Conservation (phyloP, 176 grass and related monocot genomes). For the Elaeis guineensis region DNA sequence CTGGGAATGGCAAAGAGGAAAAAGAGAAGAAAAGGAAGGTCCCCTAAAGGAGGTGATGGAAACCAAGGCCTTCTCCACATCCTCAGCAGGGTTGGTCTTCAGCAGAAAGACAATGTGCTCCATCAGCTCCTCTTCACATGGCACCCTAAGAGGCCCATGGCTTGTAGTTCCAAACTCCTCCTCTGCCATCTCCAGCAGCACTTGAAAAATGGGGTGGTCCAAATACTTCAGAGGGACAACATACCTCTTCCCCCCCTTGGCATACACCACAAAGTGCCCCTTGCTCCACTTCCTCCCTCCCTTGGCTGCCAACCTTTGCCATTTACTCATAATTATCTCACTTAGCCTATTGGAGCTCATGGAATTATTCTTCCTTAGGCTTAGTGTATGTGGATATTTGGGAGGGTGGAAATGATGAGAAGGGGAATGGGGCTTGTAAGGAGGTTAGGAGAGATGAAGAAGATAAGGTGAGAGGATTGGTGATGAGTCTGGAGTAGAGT, state of each 20-base stretch:
- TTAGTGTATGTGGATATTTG: neutral
- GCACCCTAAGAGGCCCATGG: constrained; percentile 19
- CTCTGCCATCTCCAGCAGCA: constrained; percentile 39
- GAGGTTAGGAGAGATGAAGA: neutral
- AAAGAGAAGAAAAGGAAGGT: no score
- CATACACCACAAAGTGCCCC: constrained; percentile 30
- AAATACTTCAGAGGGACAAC: constrained; percentile 26
- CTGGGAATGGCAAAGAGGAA: no score
- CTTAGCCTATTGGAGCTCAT: constrained; percentile 4
- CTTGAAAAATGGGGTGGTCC: constrained; percentile 25
- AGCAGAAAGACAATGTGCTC: constrained; percentile 23
- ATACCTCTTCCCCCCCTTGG: constrained; percentile 23
- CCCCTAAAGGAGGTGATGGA: no score
- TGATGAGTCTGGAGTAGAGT: no score
- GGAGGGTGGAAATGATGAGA: no score
- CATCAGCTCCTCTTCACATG: constrained; percentile 35
- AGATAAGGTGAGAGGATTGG: neutral
- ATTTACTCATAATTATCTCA: constrained; percentile 18
- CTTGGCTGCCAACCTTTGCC: constrained; percentile 6
- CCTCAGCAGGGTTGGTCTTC: neutral
- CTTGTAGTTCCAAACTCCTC: constrained; percentile 27
- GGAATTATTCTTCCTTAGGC: neutral
- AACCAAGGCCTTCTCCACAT: no score
- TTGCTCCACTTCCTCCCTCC: constrained; percentile 14
- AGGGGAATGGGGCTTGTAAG: neutral